These are phyloP conservation scores for Pseudodiploospora longispora DNA, from an alignment of 2,329 filamentous ascomycete species.

Conservation along the genomic window DNA sequence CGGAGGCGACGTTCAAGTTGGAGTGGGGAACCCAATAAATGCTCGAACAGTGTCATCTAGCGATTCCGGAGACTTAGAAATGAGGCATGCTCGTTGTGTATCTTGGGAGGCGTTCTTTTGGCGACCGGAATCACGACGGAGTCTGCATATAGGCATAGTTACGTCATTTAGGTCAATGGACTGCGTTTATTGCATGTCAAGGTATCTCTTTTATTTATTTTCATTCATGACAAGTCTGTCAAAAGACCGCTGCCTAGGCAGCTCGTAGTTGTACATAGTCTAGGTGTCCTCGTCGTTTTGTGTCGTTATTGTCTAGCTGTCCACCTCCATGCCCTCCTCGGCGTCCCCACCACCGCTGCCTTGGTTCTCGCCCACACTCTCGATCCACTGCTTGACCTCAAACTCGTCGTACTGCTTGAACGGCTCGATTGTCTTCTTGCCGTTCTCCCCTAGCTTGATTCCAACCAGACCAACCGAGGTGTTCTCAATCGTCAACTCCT, in stretches of 20 bases:
- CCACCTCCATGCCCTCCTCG: constrained; percentile 27
- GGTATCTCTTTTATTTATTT: constrained; percentile 8
- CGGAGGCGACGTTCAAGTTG: constrained; percentile 68
- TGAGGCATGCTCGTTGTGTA: no score
- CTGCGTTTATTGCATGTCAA: not conserved
- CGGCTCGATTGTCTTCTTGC: constrained; percentile 56
- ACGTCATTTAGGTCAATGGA: no score
- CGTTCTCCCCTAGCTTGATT: constrained; percentile 33
- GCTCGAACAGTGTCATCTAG: no score
- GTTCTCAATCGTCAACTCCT: constrained; percentile 95
- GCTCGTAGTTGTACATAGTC: constrained; percentile 29
- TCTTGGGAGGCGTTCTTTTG: no score
- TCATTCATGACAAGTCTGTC: constrained; percentile 6
- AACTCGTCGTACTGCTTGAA: constrained; percentile 90
- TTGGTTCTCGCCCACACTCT: constrained; percentile 54
- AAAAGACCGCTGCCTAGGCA: constrained; percentile 16
- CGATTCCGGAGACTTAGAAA: no score
- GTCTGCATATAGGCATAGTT: no score
- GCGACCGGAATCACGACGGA: no score
- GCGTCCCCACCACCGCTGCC: constrained; percentile 31
- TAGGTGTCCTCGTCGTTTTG: constrained; percentile 14
- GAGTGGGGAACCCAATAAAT: constrained; percentile 65
- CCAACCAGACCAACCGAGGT: constrained; percentile 86
- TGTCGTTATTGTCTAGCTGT: constrained; percentile 21
- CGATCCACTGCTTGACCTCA: constrained; percentile 78